Evolutionary conservation across 306 rosid genomes (phyloP).

Genomic region (Sicyos baderoa): DNA sequence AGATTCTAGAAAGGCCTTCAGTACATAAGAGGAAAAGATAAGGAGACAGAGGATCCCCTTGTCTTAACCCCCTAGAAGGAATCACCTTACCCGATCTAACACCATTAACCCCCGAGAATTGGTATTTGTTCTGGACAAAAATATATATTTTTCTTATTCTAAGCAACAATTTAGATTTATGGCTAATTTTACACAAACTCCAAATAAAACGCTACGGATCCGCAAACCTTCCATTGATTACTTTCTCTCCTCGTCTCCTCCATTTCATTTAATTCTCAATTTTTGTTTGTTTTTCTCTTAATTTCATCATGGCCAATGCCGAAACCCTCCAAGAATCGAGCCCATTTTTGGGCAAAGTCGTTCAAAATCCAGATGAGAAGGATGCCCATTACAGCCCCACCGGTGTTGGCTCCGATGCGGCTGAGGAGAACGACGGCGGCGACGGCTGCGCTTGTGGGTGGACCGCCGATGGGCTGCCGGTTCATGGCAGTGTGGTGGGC

Average conservation of each 20-base stretch:
- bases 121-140: no score
- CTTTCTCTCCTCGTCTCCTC: neutral
- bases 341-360: slow-evolving; percentile 51
- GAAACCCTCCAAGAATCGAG: slow-evolving; percentile 48
- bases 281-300: neutral
- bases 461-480: slow-evolving; percentile 77
- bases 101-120: no score
- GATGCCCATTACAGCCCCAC: slow-evolving; percentile 5
- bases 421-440: slow-evolving; percentile 20
- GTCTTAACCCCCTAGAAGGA: no score
- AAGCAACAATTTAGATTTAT: no score
- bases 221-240: neutral
- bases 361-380: slow-evolving; percentile 23
- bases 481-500: slow-evolving; percentile 79
- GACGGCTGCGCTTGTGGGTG: slow-evolving; percentile 34
- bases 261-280: neutral
- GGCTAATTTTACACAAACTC: no score
- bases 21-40: no score
- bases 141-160: no score
- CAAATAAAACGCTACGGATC: no score
- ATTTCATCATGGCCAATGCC: slow-evolving; percentile 31
- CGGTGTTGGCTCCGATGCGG: neutral
- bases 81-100: no score
- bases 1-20: no score
- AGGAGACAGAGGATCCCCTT: no score